phyloP scores from a whole-genome alignment of 176 grass and related monocot genomes.

The Rhynchospora tenuis region DNA sequence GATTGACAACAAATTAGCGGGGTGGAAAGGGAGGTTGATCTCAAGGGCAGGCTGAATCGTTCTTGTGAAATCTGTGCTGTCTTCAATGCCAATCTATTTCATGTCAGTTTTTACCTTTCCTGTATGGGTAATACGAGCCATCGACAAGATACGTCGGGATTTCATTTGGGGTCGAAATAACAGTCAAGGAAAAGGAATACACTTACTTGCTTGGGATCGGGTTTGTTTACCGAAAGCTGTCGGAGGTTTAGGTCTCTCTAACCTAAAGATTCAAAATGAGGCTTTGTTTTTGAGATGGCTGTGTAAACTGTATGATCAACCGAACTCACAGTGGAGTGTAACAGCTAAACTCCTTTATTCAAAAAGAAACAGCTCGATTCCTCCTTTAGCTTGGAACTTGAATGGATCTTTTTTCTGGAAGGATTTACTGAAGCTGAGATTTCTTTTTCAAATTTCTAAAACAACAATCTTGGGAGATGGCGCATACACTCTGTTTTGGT shows the following conservation, averaged over 20 bases:
- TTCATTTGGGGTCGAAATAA: neutral
- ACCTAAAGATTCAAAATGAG: neutral
- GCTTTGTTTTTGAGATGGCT: neutral
- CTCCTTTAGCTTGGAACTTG: too few species aligned
- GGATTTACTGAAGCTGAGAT: too few species aligned
- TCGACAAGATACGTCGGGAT: neutral
- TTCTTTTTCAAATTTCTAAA: too few species aligned
- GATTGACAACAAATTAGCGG: neutral
- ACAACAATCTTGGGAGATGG: too few species aligned
- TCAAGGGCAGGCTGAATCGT: neutral
- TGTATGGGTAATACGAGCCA: neutral
- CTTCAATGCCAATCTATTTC: neutral
- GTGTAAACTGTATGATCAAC: neutral
- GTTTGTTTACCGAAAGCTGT: neutral
- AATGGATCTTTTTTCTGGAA: too few species aligned
- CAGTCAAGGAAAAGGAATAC: neutral
- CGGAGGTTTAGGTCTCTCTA: neutral
- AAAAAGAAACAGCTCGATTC: too few species aligned
- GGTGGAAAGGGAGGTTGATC: neutral
- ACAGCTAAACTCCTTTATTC: neutral
- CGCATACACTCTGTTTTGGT: too few species aligned
- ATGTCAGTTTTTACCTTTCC: neutral
- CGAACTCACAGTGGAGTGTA: neutral
- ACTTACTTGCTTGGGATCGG: neutral
- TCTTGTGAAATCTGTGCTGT: neutral